Percentiles rank a stretch among this genome's conserved stretches.
Conservation (phyloP, 1,284 basidiomycete genomes). For the Ceratobasidium sp. region DNA sequence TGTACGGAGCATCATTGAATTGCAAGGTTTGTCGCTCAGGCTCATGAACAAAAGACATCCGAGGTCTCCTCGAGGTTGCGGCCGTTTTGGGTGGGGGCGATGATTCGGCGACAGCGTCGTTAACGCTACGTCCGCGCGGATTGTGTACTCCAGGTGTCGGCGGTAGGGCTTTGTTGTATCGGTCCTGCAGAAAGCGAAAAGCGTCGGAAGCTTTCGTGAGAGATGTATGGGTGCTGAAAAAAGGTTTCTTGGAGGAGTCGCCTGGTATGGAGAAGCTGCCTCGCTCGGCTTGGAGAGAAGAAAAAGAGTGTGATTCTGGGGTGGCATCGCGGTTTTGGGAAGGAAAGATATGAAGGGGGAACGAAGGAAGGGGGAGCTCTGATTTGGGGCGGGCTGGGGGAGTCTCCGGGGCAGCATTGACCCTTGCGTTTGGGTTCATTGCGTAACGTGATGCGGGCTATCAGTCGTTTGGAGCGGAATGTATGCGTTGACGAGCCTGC, state of each 20-base stretch:
- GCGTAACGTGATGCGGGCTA: constrained; percentile 27
- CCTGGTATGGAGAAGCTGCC: constrained; percentile 40
- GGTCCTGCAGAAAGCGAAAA: constrained; percentile 41
- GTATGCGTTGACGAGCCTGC: constrained; percentile 27
- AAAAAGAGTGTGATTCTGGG: constrained; percentile 43
- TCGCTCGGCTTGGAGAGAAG: constrained; percentile 39
- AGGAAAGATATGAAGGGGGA: constrained; percentile 32
- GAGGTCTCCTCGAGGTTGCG: constrained; percentile 22
- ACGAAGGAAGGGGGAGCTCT: constrained; percentile 36
- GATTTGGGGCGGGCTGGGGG: constrained; percentile 37
- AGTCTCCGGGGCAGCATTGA: constrained; percentile 27
- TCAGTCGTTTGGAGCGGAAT: constrained; percentile 21
- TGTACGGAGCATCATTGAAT: constrained; percentile 23
- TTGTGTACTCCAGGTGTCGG: constrained; percentile 24
- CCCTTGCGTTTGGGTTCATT: constrained; percentile 32
- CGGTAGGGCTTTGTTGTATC: constrained; percentile 33
- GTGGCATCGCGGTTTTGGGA: constrained; percentile 27
- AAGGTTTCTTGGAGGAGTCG: constrained; percentile 38
- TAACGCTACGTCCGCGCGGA: constrained; percentile 38
- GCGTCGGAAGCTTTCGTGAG: constrained; percentile 40
- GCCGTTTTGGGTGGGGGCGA: constrained; percentile 11
- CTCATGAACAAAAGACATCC: constrained; percentile 37
- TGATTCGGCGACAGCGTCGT: constrained; percentile 42
- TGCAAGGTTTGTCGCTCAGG: constrained; percentile 33
- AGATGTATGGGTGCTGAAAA: constrained; percentile 41